A percentile compares a stretch with the other conserved stretches of the same genome.
These are phyloP conservation scores for Tolypocladium album DNA, from an alignment of 2,329 filamentous ascomycete species.

Conservation along the genomic window DNA sequence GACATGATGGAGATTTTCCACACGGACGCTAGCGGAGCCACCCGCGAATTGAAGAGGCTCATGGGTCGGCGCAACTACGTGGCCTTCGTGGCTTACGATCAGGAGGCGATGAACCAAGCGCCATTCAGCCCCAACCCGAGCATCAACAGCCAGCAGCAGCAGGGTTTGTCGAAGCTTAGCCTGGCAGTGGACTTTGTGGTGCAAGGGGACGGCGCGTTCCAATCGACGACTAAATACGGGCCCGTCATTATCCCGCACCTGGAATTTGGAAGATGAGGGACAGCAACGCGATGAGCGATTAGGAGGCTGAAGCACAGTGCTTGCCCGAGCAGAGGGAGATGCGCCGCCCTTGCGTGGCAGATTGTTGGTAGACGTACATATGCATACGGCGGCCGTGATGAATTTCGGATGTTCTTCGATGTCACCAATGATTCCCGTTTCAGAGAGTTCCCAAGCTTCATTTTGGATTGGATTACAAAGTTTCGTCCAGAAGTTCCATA, in stretches of 20 bases:
- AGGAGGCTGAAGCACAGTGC: not conserved
- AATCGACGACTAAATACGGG: conserved; percentile 84
- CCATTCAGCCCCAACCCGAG: conserved; percentile 27
- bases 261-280: conserved; percentile 48
- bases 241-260: conserved; percentile 88
- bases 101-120: conserved; percentile 51
- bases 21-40: conserved; percentile 75
- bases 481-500: no score
- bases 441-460: not conserved
- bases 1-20: conserved; percentile 99
- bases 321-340: not conserved
- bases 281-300: not conserved
- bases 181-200: conserved; percentile 95
- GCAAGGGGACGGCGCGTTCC: conserved; percentile 77
- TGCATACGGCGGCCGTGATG: not conserved
- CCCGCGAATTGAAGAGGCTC: conserved; percentile 76
- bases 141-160: conserved; percentile 22
- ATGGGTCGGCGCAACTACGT: conserved; percentile 93
- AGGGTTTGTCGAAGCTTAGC: conserved; percentile 58
- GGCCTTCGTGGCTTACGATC: conserved; percentile 88
- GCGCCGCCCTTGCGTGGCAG: not conserved
- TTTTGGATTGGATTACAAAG: not conserved
- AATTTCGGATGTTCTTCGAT: not conserved
- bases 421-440: not conserved
- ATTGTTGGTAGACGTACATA: not conserved